phyloP scores from a whole-genome alignment of 192 early-diverging fungal genomes.

The Chytriomyces hyalinus region DNA sequence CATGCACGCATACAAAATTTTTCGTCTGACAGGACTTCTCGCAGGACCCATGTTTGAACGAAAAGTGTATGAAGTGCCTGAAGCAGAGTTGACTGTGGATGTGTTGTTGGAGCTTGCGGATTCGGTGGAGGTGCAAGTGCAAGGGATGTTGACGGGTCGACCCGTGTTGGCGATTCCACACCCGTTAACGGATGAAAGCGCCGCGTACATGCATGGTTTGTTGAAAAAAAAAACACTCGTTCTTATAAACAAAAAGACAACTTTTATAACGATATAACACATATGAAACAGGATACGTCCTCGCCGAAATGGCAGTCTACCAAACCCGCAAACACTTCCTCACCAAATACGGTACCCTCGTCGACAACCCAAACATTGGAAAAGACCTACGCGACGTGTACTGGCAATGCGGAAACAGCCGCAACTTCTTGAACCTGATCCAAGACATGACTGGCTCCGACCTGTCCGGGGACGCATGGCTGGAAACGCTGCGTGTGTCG shows the following conservation, averaged over 20 bases:
- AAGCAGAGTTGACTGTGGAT: slow-evolving; percentile 38
- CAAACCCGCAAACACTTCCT: slow-evolving; percentile 43
- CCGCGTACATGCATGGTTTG: slow-evolving; percentile 37
- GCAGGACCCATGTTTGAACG: slow-evolving; percentile 40
- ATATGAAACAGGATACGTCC: slow-evolving; percentile 26
- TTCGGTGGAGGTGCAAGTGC: slow-evolving; percentile 32
- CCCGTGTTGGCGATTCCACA: slow-evolving; percentile 38
- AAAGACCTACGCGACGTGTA: slow-evolving; percentile 34
- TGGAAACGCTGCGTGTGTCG: slow-evolving; percentile 21
- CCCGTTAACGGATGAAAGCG: slow-evolving; percentile 36
- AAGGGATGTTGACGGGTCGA: slow-evolving; percentile 34
- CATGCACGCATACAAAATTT: slow-evolving; percentile 33
- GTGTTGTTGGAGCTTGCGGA: slow-evolving; percentile 34
- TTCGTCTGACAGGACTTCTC: slow-evolving; percentile 31
- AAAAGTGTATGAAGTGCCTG: slow-evolving; percentile 37
- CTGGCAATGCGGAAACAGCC: slow-evolving; percentile 35
- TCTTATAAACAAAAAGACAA: no score
- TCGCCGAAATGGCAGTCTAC: slow-evolving; percentile 44
- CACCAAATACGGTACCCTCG: slow-evolving; percentile 36
- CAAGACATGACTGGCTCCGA: slow-evolving; percentile 35
- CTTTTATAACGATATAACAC: neutral
- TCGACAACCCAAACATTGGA: slow-evolving; percentile 36
- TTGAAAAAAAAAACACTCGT: neutral
- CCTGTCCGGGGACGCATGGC: slow-evolving; percentile 39
- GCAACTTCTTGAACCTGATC: slow-evolving; percentile 32